Evolutionary conservation across 164 flowering plant genomes (phyloP).

Genomic region (Akebia trifoliata): DNA sequence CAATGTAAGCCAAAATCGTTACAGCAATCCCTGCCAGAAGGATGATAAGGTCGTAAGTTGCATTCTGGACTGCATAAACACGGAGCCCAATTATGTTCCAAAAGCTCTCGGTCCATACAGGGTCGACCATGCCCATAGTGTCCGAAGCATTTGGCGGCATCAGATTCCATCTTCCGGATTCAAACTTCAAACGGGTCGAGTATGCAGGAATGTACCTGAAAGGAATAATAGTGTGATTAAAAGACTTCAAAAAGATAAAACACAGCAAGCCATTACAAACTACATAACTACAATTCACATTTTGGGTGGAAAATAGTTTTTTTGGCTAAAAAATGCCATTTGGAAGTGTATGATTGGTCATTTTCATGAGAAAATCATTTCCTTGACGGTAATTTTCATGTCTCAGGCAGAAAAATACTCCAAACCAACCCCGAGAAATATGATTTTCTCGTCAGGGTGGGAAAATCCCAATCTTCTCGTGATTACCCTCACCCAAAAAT

Average conservation of each 20-base stretch:
- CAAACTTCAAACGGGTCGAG: conserved; percentile 76
- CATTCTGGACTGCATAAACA: conserved; percentile 54
- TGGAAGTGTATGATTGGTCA: too few relatives aligned
- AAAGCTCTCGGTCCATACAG: conserved; percentile 95
- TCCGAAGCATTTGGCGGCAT: conserved; percentile 62
- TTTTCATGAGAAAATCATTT: too few relatives aligned
- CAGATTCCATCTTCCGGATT: conserved; percentile 57
- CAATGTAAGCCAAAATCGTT: conserved; percentile 54
- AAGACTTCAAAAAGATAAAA: not conserved
- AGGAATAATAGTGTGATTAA: conserved; percentile 1
- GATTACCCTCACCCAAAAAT: too few relatives aligned
- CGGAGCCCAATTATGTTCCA: conserved; percentile 68
- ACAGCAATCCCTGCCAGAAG: conserved; percentile 53
- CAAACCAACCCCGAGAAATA: too few relatives aligned
- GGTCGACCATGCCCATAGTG: conserved; percentile 60
- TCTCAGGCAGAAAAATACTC: too few relatives aligned
- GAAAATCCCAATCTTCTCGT: too few relatives aligned
- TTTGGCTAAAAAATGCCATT: too few relatives aligned
- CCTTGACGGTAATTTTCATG: too few relatives aligned
- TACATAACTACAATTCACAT: not conserved
- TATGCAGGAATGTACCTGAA: conserved; percentile 94
- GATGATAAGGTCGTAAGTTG: conserved; percentile 49
- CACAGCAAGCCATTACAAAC: not conserved
- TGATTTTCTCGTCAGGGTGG: too few relatives aligned
- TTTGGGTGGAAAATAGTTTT: too few relatives aligned